Conservation (phyloP, 768 basidiomycete species). For the Stropharia rugosoannulata region DNA sequence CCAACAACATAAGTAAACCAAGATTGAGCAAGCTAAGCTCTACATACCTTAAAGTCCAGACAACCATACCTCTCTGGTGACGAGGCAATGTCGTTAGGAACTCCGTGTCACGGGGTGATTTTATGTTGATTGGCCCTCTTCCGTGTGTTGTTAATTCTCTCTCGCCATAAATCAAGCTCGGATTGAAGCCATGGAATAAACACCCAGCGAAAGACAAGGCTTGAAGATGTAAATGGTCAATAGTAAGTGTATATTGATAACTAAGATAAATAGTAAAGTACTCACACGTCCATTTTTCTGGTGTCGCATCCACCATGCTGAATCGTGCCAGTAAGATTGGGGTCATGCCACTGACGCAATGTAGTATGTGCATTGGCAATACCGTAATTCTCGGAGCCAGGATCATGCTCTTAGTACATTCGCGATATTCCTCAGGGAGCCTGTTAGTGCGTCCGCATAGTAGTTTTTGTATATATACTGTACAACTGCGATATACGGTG, state of each 20-base stretch:
- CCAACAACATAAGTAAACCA: neutral
- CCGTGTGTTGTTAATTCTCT: conserved; percentile 1
- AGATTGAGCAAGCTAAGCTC: neutral
- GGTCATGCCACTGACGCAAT: conserved; percentile 38
- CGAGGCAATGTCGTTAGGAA: conserved; percentile 3
- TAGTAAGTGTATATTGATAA: too few species aligned
- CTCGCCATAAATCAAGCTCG: conserved; percentile 5
- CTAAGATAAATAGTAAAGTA: too few species aligned
- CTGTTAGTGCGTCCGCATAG: too few species aligned
- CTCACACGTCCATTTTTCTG: conserved; percentile 28
- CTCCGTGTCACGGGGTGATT: conserved; percentile 6
- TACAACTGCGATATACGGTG: too few species aligned
- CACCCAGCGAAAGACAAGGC: conserved; percentile 11
- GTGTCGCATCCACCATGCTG: conserved; percentile 34
- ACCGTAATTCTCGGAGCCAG: conserved; percentile 40
- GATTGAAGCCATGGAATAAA: conserved; percentile 11
- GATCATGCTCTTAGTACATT: too few species aligned
- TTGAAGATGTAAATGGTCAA: neutral
- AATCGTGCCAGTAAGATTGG: conserved; percentile 21
- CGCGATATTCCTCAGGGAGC: too few species aligned
- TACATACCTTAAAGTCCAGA: conserved; percentile 10
- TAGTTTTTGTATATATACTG: too few species aligned
- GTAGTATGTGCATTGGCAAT: conserved; percentile 42
- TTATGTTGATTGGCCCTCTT: conserved; percentile 7
- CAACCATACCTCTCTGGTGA: conserved; percentile 4